These are phyloP conservation scores for Lasiosphaeriaceae sp. DNA, from an alignment of 495 filamentous ascomycete genomes.

Conservation along the genomic window DNA sequence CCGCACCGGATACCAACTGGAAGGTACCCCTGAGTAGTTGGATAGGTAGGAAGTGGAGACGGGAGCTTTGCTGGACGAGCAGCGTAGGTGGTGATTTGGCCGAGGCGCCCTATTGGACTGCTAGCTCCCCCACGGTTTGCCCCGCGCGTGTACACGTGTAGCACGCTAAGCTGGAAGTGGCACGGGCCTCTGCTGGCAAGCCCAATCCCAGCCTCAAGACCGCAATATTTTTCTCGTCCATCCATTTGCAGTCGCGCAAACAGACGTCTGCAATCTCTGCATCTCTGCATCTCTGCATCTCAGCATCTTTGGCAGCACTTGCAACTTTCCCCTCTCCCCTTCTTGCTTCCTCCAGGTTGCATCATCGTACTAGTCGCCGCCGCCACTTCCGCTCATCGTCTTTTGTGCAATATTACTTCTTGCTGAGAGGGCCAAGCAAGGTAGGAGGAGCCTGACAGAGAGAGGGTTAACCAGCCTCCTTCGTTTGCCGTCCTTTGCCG, in stretches of 20 bases:
- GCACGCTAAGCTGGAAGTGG: conserved; percentile 2
- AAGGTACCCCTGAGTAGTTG: background rate
- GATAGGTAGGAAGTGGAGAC: background rate
- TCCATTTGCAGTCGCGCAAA: background rate
- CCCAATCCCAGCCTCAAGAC: conserved; percentile 19
- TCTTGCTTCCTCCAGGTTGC: background rate
- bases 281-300: background rate
- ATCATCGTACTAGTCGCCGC: background rate
- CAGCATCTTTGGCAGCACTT: background rate
- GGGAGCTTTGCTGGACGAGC: background rate
- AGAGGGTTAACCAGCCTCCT: too few relatives aligned
- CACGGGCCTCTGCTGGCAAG: conserved; percentile 3
- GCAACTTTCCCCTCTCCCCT: background rate
- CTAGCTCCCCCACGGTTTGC: conserved; percentile 1
- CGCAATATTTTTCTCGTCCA: background rate
- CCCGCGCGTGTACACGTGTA: conserved; percentile 19
- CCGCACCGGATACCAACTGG: too few relatives aligned
- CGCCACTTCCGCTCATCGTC: background rate
- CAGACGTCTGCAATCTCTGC: background rate
- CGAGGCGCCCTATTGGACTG: background rate
- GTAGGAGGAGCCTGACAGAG: too few relatives aligned
- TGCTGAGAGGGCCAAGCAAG: too few relatives aligned
- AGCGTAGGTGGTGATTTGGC: too few relatives aligned
- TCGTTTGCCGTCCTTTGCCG: too few relatives aligned
- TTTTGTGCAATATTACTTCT: background rate